Percentiles rank a stretch among this genome's conserved stretches.
phyloP scores from a whole-genome alignment of 2,329 filamentous ascomycete species.

The Madurella fahalii region DNA sequence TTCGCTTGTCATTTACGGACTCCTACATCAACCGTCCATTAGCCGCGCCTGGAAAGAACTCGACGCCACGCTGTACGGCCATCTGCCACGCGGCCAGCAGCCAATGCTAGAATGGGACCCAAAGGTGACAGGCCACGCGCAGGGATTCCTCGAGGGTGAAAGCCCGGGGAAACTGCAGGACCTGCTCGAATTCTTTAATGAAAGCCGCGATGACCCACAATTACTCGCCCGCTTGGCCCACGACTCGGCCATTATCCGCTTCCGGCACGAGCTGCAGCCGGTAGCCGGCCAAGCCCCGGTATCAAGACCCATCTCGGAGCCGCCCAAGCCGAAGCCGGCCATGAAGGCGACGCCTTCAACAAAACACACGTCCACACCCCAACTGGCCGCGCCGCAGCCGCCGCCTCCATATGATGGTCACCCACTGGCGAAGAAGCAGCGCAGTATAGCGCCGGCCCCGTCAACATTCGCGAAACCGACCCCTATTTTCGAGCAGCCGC shows the following conservation, averaged over 20 bases:
- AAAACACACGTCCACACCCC: conserved; percentile 22
- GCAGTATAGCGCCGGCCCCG: conserved; percentile 11
- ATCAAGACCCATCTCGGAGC: conserved; percentile 22
- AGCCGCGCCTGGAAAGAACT: conserved; percentile 59
- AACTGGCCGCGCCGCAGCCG: conserved; percentile 2
- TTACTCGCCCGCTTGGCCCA: conserved; percentile 57
- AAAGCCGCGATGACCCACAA: conserved; percentile 52
- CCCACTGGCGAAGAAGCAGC: conserved; percentile 17
- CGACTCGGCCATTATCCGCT: conserved; percentile 41
- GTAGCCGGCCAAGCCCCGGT: conserved; percentile 1
- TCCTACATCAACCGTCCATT: conserved; percentile 62
- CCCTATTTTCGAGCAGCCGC: conserved; percentile 11
- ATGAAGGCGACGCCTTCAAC: conserved; percentile 8
- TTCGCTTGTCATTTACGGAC: conserved; percentile 62
- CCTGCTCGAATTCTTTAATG: conserved; percentile 61
- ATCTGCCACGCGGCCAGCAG: conserved; percentile 46
- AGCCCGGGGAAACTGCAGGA: conserved; percentile 61
- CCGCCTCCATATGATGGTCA: conserved; percentile 12
- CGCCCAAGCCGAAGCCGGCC: conserved; percentile 16
- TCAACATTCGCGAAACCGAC: conserved; percentile 7
- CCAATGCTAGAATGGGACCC: conserved; percentile 58
- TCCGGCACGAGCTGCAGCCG: conserved; percentile 17
- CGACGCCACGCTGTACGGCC: conserved; percentile 41
- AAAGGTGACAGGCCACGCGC: conserved; percentile 52
- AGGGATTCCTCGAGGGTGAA: conserved; percentile 59